Conservation (phyloP, 108 stramenopile genomes). For the Mediolabrus comicus region DNA sequence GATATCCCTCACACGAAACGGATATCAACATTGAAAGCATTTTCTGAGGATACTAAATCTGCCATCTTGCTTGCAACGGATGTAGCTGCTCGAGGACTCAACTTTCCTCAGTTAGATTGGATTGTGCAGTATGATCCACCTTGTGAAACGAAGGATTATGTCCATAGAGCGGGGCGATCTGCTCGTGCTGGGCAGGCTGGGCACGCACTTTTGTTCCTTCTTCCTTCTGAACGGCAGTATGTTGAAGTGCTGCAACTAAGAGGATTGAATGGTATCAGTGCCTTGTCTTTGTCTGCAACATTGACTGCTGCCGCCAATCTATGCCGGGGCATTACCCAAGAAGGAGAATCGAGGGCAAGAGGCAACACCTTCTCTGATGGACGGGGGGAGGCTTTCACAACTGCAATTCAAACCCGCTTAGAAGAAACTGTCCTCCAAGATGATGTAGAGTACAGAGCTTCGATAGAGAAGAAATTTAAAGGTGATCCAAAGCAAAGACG, state of each 20-base stretch:
- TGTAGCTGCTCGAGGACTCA: constrained; percentile 94
- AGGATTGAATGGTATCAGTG: constrained; percentile 60
- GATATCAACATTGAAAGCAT: constrained; percentile 92
- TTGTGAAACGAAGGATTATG: constrained; percentile 95
- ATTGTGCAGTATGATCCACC: constrained; percentile 98
- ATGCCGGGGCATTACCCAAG: constrained; percentile 57
- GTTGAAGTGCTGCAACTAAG: constrained; percentile 75
- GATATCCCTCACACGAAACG: constrained; percentile 98
- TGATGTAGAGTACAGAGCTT: constrained; percentile 37
- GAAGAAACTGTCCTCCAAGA: constrained; percentile 42
- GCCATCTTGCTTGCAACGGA: constrained; percentile 96
- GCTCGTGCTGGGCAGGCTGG: constrained; percentile 96
- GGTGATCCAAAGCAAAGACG: constrained; percentile 34
- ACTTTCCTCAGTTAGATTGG: constrained; percentile 94
- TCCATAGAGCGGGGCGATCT: constrained; percentile 97
- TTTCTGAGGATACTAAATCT: constrained; percentile 80
- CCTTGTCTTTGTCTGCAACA: constrained; percentile 71
- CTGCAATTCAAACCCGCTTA: constrained; percentile 55
- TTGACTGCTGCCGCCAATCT: constrained; percentile 62
- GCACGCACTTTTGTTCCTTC: constrained; percentile 81
- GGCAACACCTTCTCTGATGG: constrained; percentile 49
- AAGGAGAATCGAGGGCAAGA: constrained; percentile 41
- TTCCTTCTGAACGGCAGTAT: constrained; percentile 88
- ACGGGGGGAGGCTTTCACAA: constrained; percentile 64
- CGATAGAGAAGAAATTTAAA: constrained; percentile 37